These are phyloP conservation scores for Aphanomyces astaci DNA, from an alignment of 352 stramenopile genomes.

Conservation along the genomic window DNA sequence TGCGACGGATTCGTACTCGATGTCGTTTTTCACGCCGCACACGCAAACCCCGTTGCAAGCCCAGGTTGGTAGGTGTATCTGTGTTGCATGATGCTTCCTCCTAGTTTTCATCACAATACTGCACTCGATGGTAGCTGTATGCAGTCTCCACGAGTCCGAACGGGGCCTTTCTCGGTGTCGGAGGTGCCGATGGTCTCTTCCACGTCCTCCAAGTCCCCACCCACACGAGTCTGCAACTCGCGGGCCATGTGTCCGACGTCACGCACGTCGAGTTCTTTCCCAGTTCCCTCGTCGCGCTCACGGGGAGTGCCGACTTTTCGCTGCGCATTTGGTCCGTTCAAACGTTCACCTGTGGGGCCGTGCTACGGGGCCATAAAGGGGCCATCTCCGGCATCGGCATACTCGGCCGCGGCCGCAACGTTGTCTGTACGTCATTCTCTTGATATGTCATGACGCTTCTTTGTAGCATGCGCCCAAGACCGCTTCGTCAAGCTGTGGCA, in stretches of 20 bases:
- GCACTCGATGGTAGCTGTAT: slow-evolving; percentile 34
- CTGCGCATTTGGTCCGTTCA: slow-evolving; percentile 58
- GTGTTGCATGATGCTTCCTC: no score
- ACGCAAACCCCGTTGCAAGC: not conserved
- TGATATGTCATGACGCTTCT: not conserved
- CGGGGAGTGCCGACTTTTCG: slow-evolving; percentile 61
- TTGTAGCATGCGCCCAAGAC: slow-evolving; percentile 48
- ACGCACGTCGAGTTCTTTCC: slow-evolving; percentile 56
- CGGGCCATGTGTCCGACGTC: slow-evolving; percentile 55
- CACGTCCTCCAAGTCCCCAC: slow-evolving; percentile 34
- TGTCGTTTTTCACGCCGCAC: slow-evolving; percentile 4
- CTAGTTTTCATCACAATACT: no score
- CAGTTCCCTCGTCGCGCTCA: slow-evolving; percentile 60
- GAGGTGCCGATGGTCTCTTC: slow-evolving; percentile 46
- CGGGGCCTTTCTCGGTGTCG: slow-evolving; percentile 42
- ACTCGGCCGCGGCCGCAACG: slow-evolving; percentile 53
- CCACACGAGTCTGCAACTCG: slow-evolving; percentile 30
- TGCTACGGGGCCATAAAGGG: slow-evolving; percentile 49
- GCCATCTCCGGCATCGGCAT: slow-evolving; percentile 54
- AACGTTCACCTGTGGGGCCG: slow-evolving; percentile 39
- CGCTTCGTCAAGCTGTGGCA: slow-evolving; percentile 61
- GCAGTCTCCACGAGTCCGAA: slow-evolving; percentile 42
- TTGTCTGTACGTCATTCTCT: slow-evolving; percentile 45
- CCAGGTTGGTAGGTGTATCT: slow-evolving; percentile 12
- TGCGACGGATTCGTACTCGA: not conserved